Percentiles rank a stretch among this genome's conserved stretches.
Conservation (phyloP, 257 asterid species). For the Rubia yunnanensis region DNA sequence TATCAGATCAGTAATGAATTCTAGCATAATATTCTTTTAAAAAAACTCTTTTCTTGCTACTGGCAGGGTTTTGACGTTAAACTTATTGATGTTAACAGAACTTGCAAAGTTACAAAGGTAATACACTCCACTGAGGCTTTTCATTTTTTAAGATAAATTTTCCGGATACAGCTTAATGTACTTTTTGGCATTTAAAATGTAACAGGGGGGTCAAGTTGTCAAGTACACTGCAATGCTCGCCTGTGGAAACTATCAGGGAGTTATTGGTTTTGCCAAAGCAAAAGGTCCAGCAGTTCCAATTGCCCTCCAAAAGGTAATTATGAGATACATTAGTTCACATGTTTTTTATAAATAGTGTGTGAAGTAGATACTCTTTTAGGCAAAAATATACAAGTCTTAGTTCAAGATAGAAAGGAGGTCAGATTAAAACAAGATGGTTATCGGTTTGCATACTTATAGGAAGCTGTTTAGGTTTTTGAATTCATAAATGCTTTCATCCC, state of each 20-base stretch:
- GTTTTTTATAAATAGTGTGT: background rate
- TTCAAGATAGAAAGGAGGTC: background rate
- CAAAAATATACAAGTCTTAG: background rate
- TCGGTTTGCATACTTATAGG: background rate
- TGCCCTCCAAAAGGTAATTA: conserved; percentile 79
- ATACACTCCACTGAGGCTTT: conserved; percentile 5
- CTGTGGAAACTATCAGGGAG: conserved; percentile 93
- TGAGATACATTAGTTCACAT: background rate
- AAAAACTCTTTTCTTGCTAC: conserved; percentile 15
- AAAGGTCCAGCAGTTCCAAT: conserved; percentile 71
- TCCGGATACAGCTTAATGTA: conserved; percentile 11
- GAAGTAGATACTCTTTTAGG: background rate
- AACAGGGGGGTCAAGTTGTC: conserved; percentile 74
- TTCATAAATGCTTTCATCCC: too few relatives aligned
- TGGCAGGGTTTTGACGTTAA: conserved; percentile 90
- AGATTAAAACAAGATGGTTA: background rate
- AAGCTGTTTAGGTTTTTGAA: background rate
- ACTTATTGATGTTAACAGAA: conserved; percentile 75
- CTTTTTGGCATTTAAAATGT: conserved; percentile 10
- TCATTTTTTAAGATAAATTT: background rate
- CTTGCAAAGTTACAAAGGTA: conserved; percentile 93
- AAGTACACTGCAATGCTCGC: conserved; percentile 84
- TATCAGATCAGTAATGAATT: background rate
- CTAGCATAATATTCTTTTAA: background rate
- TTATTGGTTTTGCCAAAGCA: conserved; percentile 91